Conservation (phyloP, 2,329 filamentous ascomycete species). For the Aureobasidium sp. region DNA sequence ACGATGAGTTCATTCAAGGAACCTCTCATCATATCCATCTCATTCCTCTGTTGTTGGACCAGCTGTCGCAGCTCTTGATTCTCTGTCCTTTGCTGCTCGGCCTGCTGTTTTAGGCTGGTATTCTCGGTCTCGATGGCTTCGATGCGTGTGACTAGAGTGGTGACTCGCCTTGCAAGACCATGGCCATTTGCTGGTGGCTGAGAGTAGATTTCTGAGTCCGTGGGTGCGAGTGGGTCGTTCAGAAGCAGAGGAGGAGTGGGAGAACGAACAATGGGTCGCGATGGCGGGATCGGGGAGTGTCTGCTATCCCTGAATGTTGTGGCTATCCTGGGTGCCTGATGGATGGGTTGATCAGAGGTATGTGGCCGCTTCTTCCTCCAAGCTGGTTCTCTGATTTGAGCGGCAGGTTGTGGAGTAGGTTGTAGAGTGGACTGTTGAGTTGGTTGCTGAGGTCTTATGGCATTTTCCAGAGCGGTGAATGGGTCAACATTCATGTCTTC, state of each 20-base stretch:
- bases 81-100: neutral
- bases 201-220: neutral
- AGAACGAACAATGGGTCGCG: neutral
- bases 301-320: neutral
- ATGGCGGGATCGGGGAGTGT: neutral
- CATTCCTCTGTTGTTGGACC: neutral
- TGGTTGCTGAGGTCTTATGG: neutral
- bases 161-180: neutral
- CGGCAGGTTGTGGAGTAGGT: neutral
- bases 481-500: neutral
- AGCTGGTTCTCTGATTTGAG: neutral
- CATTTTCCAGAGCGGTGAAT: neutral
- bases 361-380: neutral
- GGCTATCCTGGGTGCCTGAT: neutral
- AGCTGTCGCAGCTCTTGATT: neutral
- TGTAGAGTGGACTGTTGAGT: neutral
- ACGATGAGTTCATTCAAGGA: neutral
- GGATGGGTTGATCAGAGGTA: neutral
- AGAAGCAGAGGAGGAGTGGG: neutral
- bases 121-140: neutral
- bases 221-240: neutral
- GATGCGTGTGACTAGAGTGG: neutral
- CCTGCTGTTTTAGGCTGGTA: neutral
- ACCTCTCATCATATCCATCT: conserved; percentile 5
- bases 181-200: neutral